phyloP scores from a whole-genome alignment of 768 basidiomycete species.

The Astraeus odoratus region DNA sequence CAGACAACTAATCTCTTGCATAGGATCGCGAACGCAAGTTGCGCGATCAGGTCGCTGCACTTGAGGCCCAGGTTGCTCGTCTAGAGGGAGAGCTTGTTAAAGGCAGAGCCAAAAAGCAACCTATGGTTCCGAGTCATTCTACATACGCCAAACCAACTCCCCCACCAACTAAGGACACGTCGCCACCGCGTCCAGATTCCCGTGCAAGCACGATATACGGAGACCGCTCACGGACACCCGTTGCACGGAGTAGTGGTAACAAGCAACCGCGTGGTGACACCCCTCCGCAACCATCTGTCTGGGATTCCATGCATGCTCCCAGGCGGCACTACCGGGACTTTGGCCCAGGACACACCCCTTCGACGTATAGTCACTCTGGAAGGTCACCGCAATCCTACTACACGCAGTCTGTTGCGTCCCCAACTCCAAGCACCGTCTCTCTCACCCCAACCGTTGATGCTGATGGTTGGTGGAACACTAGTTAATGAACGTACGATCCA shows the following conservation, averaged over 20 bases:
- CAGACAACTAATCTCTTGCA: conserved; percentile 2
- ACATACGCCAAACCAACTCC: conserved; percentile 32
- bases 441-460: conserved; percentile 60
- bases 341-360: conserved; percentile 7
- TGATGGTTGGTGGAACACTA: conserved; percentile 65
- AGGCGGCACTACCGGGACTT: conserved; percentile 9
- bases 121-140: conserved; percentile 27
- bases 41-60: conserved; percentile 54
- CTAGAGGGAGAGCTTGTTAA: conserved; percentile 56
- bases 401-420: conserved; percentile 42
- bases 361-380: neutral
- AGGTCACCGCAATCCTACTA: conserved; percentile 10
- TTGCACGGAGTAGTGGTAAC: conserved; percentile 28
- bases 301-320: conserved; percentile 66
- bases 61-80: conserved; percentile 54
- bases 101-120: conserved; percentile 26
- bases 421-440: conserved; percentile 72
- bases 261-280: conserved; percentile 33
- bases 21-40: conserved; percentile 69
- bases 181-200: conserved; percentile 64
- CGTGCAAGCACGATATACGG: conserved; percentile 57
- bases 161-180: conserved; percentile 25
- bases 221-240: conserved; percentile 47
- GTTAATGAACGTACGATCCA: neutral
- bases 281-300: conserved; percentile 52